Base-by-base conservation (phyloP, 257 asterid genomes). In the Apocynum venetum region DNA sequence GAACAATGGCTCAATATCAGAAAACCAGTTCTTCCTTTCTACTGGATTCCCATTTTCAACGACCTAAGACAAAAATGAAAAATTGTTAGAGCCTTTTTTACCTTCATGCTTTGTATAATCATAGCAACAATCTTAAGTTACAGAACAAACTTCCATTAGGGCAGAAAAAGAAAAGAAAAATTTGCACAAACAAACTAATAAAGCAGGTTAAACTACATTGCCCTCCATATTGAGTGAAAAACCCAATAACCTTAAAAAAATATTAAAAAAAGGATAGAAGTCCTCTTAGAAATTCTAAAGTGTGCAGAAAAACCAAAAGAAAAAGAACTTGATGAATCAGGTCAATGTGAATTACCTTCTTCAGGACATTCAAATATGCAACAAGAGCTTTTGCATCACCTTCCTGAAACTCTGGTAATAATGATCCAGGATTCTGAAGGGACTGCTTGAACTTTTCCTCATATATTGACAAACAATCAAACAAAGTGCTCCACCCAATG, bases 381-480 rank as follows among this genome's bases (percentile, higher is more conserved):
- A 93, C 96, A 73, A 96, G 90, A 67, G 95, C 99, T 87, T 90
- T 91, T 73, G 98, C 96, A 85, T 96, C 99, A 61, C 99, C 99
- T 88, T 96, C 97, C 84, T 91, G 93, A 86, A 96, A 85, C 82
- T 93, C 94, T 4, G 97, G 98, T 73, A 93, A 77, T 64, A 86
- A 76, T 61, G 91, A 88, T 78, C 98, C 96, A 38, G 97, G 91
- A 83, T 79, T 91, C 91, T 93, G 98, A 77, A 88, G 80, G 61
- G 97, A 84, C 77, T 87, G 94, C 82, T 89, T 91, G 86, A 93
- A 93, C 86, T 89, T 91, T 71, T 93, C 99, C 77, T 91, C 98
- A 52, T 93, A 93, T 81, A 96, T 89, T 72, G 93, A 90, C 74
- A 96, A 83, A 79, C 97, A 90, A 79, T 93, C 97, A 73, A 93